phyloP scores from a whole-genome alignment of 2,329 filamentous ascomycete species.

The Arthrobotrys sphaeroides region DNA sequence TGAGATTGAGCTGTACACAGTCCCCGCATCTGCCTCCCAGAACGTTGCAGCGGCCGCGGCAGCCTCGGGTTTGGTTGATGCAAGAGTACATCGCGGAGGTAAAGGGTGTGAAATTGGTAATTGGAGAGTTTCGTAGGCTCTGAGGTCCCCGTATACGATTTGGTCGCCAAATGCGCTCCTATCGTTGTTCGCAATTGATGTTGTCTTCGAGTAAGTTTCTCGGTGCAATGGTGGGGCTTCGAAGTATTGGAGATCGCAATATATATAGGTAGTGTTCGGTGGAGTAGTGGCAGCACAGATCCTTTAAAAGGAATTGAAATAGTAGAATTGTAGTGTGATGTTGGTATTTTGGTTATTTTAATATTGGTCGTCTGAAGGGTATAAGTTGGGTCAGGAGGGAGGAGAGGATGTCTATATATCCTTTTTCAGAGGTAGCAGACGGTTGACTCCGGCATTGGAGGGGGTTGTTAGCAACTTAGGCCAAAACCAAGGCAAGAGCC shows the following conservation, averaged over 20 bases:
- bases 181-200: conserved; percentile 25
- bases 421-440: conserved; percentile 34
- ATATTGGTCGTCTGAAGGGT: conserved; percentile 29
- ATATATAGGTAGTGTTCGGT: neutral
- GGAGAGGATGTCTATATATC: conserved; percentile 52
- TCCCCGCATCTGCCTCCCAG: conserved; percentile 22
- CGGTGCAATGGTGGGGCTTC: neutral
- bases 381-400: conserved; percentile 41
- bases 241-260: conserved; percentile 4
- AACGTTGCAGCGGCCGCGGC: conserved; percentile 51
- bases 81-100: conserved; percentile 43
- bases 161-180: neutral
- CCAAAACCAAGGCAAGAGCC: conserved; percentile 52
- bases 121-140: neutral
- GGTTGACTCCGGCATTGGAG: conserved; percentile 50
- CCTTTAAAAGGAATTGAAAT: conserved; percentile 15
- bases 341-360: conserved; percentile 25
- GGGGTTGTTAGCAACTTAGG: conserved; percentile 36
- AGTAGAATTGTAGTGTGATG: conserved; percentile 41
- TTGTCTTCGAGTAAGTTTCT: neutral
- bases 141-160: neutral
- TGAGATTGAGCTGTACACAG: conserved; percentile 37
- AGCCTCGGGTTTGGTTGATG: conserved; percentile 45
- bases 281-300: neutral
- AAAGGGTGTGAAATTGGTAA: neutral